Percentiles rank a stretch among this genome's conserved stretches.
Conservation (phyloP, 108 stramenopile species). For the Mayamaea pseudoterrestris region DNA sequence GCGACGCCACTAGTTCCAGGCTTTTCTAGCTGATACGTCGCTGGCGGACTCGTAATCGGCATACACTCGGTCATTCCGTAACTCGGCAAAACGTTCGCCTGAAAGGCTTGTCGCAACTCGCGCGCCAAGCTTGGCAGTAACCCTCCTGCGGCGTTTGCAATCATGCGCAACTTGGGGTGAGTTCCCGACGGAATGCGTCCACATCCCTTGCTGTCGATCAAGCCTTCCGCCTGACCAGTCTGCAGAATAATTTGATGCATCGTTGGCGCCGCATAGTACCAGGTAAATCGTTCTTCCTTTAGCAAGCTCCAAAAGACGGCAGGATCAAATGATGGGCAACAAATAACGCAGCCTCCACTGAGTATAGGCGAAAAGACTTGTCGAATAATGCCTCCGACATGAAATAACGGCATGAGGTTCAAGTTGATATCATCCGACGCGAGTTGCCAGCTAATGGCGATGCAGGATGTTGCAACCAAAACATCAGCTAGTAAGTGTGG, state of each 20-base stretch:
- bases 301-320: constrained; percentile 29
- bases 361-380: constrained; percentile 46
- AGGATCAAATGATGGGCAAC: constrained; percentile 43
- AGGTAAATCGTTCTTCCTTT: constrained; percentile 18
- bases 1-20: constrained; percentile 35
- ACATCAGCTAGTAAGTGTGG: constrained; percentile 45
- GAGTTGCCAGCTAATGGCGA: constrained; percentile 38
- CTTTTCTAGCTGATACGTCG: constrained; percentile 33
- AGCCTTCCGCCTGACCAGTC: constrained; percentile 5
- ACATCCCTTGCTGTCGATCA: neutral
- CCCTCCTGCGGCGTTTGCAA: constrained; percentile 64
- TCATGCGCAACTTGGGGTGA: constrained; percentile 29
- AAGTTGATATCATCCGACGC: constrained; percentile 37
- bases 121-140: constrained; percentile 39
- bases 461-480: constrained; percentile 30
- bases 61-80: constrained; percentile 79
- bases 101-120: constrained; percentile 25
- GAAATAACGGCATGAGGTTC: constrained; percentile 74
- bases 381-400: constrained; percentile 45
- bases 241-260: constrained; percentile 59
- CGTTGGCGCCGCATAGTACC: constrained; percentile 70
- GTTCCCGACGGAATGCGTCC: too few relatives aligned
- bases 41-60: constrained; percentile 51
- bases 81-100: constrained; percentile 30
- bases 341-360: constrained; percentile 44